Conservation (phyloP, 495 filamentous ascomycete genomes). For the Talaromyces ruber region DNA sequence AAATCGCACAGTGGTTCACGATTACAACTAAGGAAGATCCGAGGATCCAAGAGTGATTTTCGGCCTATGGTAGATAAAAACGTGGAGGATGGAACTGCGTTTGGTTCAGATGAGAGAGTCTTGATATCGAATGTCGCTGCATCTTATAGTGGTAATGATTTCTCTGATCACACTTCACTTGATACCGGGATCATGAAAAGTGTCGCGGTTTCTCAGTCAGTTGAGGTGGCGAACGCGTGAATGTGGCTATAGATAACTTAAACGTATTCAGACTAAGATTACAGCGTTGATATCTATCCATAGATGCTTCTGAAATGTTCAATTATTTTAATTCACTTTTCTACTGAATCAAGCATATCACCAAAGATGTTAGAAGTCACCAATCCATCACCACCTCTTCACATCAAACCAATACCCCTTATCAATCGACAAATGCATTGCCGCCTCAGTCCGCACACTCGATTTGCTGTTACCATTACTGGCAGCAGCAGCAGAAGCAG, state of each 20-base stretch:
- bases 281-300: too few species aligned
- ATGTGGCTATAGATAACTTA: too few species aligned
- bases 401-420: conserved; percentile 29
- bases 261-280: too few species aligned
- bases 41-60: not conserved
- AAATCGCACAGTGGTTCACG: too few species aligned
- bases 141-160: not conserved
- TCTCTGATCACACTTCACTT: not conserved
- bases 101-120: not conserved
- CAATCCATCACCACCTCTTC: not conserved
- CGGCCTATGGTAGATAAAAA: not conserved
- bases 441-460: conserved; percentile 18
- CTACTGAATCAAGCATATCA: not conserved
- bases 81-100: not conserved
- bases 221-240: too few species aligned
- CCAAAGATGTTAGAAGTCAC: not conserved
- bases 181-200: conserved; percentile 24
- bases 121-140: not conserved
- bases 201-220: conserved; percentile 21
- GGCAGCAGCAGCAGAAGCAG: not conserved
- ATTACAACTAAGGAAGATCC: conserved; percentile 14
- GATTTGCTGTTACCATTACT: not conserved
- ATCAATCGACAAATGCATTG: conserved; percentile 25
- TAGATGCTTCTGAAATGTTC: not conserved
- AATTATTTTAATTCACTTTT: not conserved